Base-by-base conservation (phyloP, 23 red algal genomes). In the Gracilaria vermiculophylla region DNA sequence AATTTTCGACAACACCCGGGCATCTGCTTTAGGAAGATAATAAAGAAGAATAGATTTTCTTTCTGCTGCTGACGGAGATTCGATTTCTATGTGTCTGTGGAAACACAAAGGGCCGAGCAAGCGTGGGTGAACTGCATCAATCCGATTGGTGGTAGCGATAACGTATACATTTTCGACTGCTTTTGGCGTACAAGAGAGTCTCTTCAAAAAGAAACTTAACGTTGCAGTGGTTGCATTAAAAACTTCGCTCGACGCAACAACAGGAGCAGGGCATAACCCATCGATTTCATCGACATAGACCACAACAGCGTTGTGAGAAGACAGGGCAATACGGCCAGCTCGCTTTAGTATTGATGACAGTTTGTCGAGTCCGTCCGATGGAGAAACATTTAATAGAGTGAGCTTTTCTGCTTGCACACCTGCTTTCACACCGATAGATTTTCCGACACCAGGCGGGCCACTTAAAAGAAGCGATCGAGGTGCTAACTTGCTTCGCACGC, bases 201-300 rank as follows among this genome's bases (percentile, higher is more conserved):
- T n/a, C n/a, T n/a, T n/a, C n/a, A n/a, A n/a, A n/a, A n/a, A n/a
- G n/a, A n/a, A n/a, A n/a, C n/a, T n/a, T n/a, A n/a, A n/a, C n/a
- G n/a, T n/a, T n/a, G n/a, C n/a, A n/a, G n/a, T n/a, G n/a, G n/a
- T n/a, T n/a, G n/a, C n/a, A n/a, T n/a, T n/a, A 40, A 50, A 40
- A 23, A 33, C 40, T 5, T 55, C 48, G 1, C 42, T 20, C 1
- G 83, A 15, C 27, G 27, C 25, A 6, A 23, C 35, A 24, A 33
- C 1, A 3, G 20, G 62, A 6, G 54, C 62, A 1, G 83, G 60
- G 58, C 95, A 98, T 13, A 98, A 8, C 13, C 71, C 53, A 56
- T 98, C 95, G 34, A 98, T 57, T 40, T 98, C 95, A 76, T 98
- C 95, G 66, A 98, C 27, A 45, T 94, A 82, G 19, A 98, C n/a